phyloP scores from a whole-genome alignment of 2,329 filamentous ascomycete species.

The Colletotrichum filicis region DNA sequence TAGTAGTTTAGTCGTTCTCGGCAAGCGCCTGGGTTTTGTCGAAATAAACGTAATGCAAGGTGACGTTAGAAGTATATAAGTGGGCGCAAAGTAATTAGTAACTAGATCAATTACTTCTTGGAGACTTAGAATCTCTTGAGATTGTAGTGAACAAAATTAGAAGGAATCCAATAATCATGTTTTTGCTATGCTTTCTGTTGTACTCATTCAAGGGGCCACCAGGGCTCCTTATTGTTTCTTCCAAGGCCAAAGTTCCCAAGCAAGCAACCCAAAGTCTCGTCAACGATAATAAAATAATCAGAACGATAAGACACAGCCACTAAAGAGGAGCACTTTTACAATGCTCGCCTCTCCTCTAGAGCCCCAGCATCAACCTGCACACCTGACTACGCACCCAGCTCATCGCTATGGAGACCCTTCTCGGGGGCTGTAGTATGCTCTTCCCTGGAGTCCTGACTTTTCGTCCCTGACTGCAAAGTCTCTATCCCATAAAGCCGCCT shows the following conservation, averaged over 20 bases:
- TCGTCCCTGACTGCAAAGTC: not conserved
- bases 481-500: constrained; percentile 14
- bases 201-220: not conserved
- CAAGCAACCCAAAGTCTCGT: not conserved
- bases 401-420: not conserved
- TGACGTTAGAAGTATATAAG: not conserved
- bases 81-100: not conserved
- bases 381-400: not conserved
- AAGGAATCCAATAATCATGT: not conserved
- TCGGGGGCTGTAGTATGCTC: not conserved
- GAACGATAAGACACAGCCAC: too few species aligned
- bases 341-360: not conserved
- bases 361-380: not conserved
- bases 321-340: not conserved
- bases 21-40: not conserved
- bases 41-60: not conserved
- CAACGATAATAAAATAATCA: not conserved
- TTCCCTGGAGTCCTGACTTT: not conserved
- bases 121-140: not conserved
- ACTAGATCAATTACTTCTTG: not conserved
- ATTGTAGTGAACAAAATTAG: not conserved
- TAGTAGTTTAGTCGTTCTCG: not conserved
- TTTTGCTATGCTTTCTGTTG: not conserved
- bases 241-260: not conserved
- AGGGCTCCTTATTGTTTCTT: not conserved